A percentile compares a stretch with the other conserved stretches of the same genome.
Evolutionary conservation across 495 filamentous ascomycete species (phyloP).

Genomic region (Rhypophila decipiens): DNA sequence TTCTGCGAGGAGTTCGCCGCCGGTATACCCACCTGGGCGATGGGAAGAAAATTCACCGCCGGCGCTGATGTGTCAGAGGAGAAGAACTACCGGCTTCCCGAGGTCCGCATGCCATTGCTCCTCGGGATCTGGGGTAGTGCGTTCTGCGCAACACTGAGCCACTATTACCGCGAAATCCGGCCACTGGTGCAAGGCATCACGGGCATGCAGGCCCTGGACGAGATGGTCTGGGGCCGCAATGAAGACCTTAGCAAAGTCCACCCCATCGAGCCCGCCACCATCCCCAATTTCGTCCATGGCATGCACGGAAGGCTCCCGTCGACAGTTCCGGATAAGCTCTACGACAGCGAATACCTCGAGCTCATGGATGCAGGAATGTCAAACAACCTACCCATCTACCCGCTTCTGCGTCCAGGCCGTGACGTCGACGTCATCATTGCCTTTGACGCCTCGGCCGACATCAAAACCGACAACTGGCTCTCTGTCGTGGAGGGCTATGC

Average conservation of each 20-base stretch:
- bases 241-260: constrained; percentile 83
- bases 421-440: constrained; percentile 82
- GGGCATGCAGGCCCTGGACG: constrained; percentile 73
- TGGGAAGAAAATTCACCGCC: constrained; percentile 73
- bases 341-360: constrained; percentile 62
- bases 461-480: constrained; percentile 65
- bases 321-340: constrained; percentile 68
- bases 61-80: constrained; percentile 57
- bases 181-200: constrained; percentile 67
- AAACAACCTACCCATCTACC: constrained; percentile 95
- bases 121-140: constrained; percentile 93
- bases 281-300: constrained; percentile 81
- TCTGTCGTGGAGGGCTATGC: constrained; percentile 89
- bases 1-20: constrained; percentile 86
- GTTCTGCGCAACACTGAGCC: constrained; percentile 89
- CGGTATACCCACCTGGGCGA: constrained; percentile 89
- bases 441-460: constrained; percentile 34
- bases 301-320: constrained; percentile 68
- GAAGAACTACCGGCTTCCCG: constrained; percentile 60
- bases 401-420: constrained; percentile 77
- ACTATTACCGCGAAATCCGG: constrained; percentile 91
- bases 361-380: constrained; percentile 98
- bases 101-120: constrained; percentile 70
- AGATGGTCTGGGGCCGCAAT: constrained; percentile 74
- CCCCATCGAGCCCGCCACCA: constrained; percentile 78